A percentile compares a stretch with the other conserved stretches of the same genome.
Conservation (phyloP, 2,329 filamentous ascomycete genomes). For the Pseudocercospora eumusae region DNA sequence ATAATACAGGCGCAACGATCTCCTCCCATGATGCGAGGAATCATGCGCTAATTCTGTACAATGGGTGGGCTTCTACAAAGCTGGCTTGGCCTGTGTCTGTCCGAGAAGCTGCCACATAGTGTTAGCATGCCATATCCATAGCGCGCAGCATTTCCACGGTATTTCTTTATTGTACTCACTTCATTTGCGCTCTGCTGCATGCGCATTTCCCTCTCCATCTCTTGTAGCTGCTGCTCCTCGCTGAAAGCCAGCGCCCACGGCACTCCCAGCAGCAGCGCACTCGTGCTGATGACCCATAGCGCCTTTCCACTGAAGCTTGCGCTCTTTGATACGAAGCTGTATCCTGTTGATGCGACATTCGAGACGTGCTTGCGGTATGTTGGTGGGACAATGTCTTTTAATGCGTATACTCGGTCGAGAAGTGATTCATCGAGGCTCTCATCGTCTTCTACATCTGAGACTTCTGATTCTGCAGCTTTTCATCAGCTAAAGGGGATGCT, state of each 20-base stretch:
- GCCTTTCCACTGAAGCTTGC: conserved; percentile 78
- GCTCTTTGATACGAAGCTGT: conserved; percentile 60
- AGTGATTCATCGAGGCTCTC: conserved; percentile 52
- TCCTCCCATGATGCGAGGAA: conserved; percentile 15
- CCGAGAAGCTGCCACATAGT: conserved; percentile 28
- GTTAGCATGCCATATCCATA: conserved; percentile 19
- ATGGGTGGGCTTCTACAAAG: conserved; percentile 24
- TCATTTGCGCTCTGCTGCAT: conserved; percentile 92
- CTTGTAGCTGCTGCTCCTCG: conserved; percentile 94
- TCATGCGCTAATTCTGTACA: conserved; percentile 14
- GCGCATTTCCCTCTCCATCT: conserved; percentile 97
- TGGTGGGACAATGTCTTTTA: conserved; percentile 50
- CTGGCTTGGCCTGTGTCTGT: conserved; percentile 30
- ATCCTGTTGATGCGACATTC: conserved; percentile 52
- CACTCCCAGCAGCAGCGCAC: conserved; percentile 83
- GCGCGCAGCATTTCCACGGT: background rate
- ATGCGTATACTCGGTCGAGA: conserved; percentile 46
- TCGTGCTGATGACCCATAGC: conserved; percentile 88
- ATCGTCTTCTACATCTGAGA: conserved; percentile 68
- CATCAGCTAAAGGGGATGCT: conserved; percentile 15
- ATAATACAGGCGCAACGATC: conserved; percentile 30
- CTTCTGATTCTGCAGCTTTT: conserved; percentile 67
- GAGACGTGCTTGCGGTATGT: conserved; percentile 46
- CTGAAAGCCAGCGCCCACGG: conserved; percentile 90
- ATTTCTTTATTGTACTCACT: conserved; percentile 47